A percentile compares a stretch with the other conserved stretches of the same genome.
phyloP scores from a whole-genome alignment of 139 green algal species.

The Micractinium conductrix region DNA sequence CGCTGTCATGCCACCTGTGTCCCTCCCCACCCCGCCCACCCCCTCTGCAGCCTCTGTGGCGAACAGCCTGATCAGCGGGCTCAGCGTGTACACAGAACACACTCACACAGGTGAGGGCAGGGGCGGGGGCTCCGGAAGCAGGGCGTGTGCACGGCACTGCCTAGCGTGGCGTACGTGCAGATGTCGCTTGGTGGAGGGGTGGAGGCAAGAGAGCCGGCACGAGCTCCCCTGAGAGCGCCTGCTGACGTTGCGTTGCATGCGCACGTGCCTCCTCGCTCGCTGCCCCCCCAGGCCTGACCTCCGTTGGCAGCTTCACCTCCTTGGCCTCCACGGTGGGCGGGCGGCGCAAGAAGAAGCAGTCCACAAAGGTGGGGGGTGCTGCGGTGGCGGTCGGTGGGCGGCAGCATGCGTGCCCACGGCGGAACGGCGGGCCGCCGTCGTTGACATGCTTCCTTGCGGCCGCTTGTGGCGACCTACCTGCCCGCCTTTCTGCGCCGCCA shows the following conservation, averaged over 20 bases:
- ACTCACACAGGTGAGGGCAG: slow-evolving; percentile 6
- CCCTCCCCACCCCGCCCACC: background rate
- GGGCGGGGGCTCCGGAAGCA: too few species aligned
- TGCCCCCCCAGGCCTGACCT: slow-evolving; percentile 12
- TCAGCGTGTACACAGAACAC: slow-evolving; percentile 60
- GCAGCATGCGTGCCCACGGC: background rate
- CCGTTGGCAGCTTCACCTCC: background rate
- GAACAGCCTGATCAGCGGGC: slow-evolving; percentile 53
- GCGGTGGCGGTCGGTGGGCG: background rate
- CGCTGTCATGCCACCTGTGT: background rate
- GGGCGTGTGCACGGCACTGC: too few species aligned
- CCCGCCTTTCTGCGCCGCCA: too few species aligned
- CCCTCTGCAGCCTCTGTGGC: slow-evolving; percentile 39
- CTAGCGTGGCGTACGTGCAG: too few species aligned
- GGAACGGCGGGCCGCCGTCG: background rate
- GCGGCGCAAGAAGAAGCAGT: background rate
- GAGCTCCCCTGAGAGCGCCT: too few species aligned
- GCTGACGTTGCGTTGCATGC: too few species aligned
- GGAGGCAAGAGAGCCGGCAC: too few species aligned
- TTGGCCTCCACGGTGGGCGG: slow-evolving; percentile 54
- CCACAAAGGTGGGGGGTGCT: background rate
- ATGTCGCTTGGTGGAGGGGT: too few species aligned
- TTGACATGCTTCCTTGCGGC: too few species aligned
- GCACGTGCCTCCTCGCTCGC: too few species aligned
- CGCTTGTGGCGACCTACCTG: too few species aligned